These are phyloP conservation scores for Grosmannia clavigera DNA, from an alignment of 2,329 filamentous ascomycete species.

Conservation along the genomic window DNA sequence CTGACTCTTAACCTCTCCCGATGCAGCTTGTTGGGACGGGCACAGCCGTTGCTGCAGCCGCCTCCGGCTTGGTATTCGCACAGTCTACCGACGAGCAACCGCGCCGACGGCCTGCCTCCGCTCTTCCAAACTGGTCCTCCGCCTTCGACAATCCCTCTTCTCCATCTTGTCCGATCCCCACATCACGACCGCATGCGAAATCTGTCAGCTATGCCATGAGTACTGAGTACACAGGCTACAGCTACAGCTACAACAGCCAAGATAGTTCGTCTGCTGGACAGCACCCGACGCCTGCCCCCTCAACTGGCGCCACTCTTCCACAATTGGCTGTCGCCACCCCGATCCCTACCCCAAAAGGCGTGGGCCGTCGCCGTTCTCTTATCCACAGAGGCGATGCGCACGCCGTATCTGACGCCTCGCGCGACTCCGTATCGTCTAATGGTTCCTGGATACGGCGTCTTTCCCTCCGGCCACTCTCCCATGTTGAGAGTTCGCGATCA, in stretches of 20 bases:
- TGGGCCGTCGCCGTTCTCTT: slow-evolving; percentile 30
- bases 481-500: slow-evolving; percentile 51
- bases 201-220: slow-evolving; percentile 21
- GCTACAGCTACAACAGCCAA: slow-evolving; percentile 1
- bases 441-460: slow-evolving; percentile 63
- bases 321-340: slow-evolving; percentile 26
- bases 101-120: slow-evolving; percentile 14
- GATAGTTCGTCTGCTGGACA: slow-evolving; percentile 8
- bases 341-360: slow-evolving; percentile 25
- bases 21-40: slow-evolving; percentile 47
- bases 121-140: neutral
- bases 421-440: slow-evolving; percentile 48
- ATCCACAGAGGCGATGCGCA: slow-evolving; percentile 26
- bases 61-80: slow-evolving; percentile 46
- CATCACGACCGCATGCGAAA: slow-evolving; percentile 32
- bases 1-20: neutral
- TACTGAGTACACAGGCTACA: slow-evolving; percentile 15
- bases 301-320: slow-evolving; percentile 16
- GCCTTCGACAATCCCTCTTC: neutral
- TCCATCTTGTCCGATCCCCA: slow-evolving; percentile 13
- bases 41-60: slow-evolving; percentile 48
- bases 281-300: slow-evolving; percentile 15
- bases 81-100: slow-evolving; percentile 33
- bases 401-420: slow-evolving; percentile 29
- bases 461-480: slow-evolving; percentile 52